These are phyloP conservation scores for Cubamyces lactineus DNA, from an alignment of 768 basidiomycete species.

Conservation along the genomic window DNA sequence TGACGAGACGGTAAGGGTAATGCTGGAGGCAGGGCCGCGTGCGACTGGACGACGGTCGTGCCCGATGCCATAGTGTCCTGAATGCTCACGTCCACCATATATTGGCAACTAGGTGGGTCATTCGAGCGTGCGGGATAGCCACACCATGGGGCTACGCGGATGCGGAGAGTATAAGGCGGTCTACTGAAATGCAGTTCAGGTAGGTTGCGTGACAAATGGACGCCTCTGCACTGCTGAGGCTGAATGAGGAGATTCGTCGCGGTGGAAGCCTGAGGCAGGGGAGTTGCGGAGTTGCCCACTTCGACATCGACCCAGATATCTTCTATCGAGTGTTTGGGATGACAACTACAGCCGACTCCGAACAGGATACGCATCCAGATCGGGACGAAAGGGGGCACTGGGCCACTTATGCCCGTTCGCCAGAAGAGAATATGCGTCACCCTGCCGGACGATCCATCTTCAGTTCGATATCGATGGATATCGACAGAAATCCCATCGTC, in stretches of 20 bases:
- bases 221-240: not conserved
- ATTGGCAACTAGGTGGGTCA: not conserved
- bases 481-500: not conserved
- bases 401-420: not conserved
- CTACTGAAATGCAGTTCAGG: not conserved
- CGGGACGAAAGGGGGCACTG: not conserved
- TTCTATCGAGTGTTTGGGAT: not conserved
- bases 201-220: not conserved
- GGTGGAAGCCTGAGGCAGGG: not conserved
- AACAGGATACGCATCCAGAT: not conserved
- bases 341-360: not conserved
- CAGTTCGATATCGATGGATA: not conserved
- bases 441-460: not conserved
- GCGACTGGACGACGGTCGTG: no score
- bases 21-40: no score
- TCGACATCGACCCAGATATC: conserved; percentile 5
- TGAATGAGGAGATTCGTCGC: not conserved
- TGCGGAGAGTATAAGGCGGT: not conserved
- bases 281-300: not conserved
- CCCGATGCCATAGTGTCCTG: not conserved
- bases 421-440: not conserved
- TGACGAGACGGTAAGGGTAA: no score
- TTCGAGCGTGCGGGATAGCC: not conserved
- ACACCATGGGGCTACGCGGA: not conserved
- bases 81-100: conserved; percentile 2